These are phyloP conservation scores for Aurifilum marmelostoma DNA, from an alignment of 2,329 filamentous ascomycete species.

Conservation along the genomic window DNA sequence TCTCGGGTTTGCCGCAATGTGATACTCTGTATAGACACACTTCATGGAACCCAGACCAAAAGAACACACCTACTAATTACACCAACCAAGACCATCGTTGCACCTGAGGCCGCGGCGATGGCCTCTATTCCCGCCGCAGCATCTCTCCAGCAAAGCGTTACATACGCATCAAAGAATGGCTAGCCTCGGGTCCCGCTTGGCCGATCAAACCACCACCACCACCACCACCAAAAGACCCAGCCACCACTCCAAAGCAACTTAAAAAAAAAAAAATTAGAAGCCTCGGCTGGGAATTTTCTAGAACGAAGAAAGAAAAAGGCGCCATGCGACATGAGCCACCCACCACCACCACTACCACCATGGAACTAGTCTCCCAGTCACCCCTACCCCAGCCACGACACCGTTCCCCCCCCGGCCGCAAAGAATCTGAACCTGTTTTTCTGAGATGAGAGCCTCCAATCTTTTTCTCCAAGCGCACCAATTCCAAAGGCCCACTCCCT, in stretches of 20 bases:
- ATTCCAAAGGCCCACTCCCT: neutral
- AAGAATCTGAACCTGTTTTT: neutral
- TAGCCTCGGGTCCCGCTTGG: neutral
- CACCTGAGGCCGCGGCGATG: too few relatives aligned
- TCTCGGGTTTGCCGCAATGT: too few relatives aligned
- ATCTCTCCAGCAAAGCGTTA: neutral
- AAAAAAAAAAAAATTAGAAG: neutral
- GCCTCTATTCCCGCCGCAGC: too few relatives aligned
- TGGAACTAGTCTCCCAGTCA: neutral
- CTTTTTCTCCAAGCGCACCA: neutral
- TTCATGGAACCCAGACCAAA: too few relatives aligned
- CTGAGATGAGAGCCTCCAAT: neutral
- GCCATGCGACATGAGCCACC: neutral
- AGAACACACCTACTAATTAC: too few relatives aligned
- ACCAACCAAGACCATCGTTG: too few relatives aligned
- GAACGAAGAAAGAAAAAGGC: neutral
- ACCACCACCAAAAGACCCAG: too few relatives aligned
- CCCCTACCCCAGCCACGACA: neutral
- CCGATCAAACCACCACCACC: constrained; percentile 1
- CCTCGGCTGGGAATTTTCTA: neutral
- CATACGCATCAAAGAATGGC: neutral
- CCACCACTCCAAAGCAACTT: neutral
- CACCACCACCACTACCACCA: too few relatives aligned
- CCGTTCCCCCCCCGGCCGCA: too few relatives aligned
- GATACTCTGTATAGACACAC: too few relatives aligned